Evolutionary conservation across 116 monocot genomes (phyloP).

Genomic region (Posidonia oceanica): DNA sequence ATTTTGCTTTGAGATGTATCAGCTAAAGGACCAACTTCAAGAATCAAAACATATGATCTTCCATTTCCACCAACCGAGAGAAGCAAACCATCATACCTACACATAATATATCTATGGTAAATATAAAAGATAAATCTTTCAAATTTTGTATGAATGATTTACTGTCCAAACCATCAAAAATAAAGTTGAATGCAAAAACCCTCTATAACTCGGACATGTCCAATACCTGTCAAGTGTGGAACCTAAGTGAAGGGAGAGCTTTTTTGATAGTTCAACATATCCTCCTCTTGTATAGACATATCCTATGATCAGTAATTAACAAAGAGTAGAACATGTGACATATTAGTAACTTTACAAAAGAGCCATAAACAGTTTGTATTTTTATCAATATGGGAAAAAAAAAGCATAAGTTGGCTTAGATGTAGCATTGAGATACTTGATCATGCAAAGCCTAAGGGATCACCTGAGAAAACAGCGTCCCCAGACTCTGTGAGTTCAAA

Average conservation of each 20-base stretch:
- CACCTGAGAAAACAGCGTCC: constrained; percentile 87
- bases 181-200: no score
- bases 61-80: constrained; percentile 98
- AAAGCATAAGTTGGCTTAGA: no score
- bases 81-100: constrained; percentile 85
- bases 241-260: no score
- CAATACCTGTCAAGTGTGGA: no score
- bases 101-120: not conserved
- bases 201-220: no score
- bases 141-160: no score
- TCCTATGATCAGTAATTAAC: constrained; percentile 28
- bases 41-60: constrained; percentile 86
- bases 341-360: not conserved
- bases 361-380: not conserved
- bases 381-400: no score
- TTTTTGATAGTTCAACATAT: constrained; percentile 6
- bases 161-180: no score
- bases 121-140: no score
- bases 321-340: not conserved
- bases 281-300: constrained; percentile 95
- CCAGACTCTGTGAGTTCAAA: constrained; percentile 68
- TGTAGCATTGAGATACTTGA: not conserved
- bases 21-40: constrained; percentile 83
- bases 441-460: not conserved
- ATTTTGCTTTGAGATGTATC: constrained; percentile 87